Conservation (phyloP, 164 flowering plant genomes). For the Kingdonia uniflora region DNA sequence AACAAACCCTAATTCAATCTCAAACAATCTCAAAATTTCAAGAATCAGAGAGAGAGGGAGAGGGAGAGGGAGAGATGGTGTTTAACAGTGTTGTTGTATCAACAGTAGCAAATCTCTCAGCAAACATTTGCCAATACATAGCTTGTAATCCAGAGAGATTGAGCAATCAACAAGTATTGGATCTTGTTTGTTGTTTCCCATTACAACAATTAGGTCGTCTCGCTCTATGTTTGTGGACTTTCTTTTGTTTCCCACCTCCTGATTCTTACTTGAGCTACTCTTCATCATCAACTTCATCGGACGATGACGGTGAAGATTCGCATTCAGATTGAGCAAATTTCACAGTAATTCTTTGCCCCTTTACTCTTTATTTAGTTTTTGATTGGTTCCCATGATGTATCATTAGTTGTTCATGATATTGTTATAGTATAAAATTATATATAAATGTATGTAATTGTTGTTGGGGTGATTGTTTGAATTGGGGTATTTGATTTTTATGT, state of each 20-base stretch:
- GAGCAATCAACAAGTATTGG: conserved; percentile 38
- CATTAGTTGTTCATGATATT: too few species aligned
- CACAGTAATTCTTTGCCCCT: too few species aligned
- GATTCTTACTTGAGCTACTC: conserved; percentile 14
- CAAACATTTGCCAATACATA: conserved; percentile 62
- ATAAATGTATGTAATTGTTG: too few species aligned
- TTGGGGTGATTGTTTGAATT: too few species aligned
- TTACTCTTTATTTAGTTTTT: too few species aligned
- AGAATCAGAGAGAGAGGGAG: conserved; percentile 1
- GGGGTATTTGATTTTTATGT: too few species aligned
- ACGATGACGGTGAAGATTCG: conserved; percentile 14
- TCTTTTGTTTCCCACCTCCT: conserved; percentile 46
- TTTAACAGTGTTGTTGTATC: conserved; percentile 45
- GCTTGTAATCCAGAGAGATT: conserved; percentile 81
- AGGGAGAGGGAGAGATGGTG: conserved; percentile 38
- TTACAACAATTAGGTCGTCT: conserved; percentile 55
- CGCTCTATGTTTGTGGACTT: conserved; percentile 47
- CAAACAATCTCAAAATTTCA: too few species aligned
- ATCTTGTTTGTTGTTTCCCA: conserved; percentile 72
- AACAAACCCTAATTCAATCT: too few species aligned
- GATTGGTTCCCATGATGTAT: too few species aligned
- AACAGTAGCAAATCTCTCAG: conserved; percentile 54
- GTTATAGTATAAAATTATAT: too few species aligned
- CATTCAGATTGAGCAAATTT: conserved; percentile 22
- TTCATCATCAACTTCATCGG: conserved; percentile 14